Evolutionary conservation across 495 filamentous ascomycete genomes (phyloP).

Genomic region (Talaromyces trachyspermus): DNA sequence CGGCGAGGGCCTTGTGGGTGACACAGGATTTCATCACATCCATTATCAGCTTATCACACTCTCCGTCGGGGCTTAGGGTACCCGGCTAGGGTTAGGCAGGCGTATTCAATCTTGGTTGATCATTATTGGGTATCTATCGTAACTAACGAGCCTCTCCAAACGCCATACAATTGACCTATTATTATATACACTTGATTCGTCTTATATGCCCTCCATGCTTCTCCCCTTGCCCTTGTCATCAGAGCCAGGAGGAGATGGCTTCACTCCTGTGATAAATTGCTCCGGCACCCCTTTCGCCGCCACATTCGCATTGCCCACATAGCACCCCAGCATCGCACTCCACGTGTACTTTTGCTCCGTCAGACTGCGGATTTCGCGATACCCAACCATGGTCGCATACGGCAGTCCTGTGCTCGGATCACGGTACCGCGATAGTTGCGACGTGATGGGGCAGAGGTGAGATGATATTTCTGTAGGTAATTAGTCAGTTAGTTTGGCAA

Average conservation of each 20-base stretch:
- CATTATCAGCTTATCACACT: too few species aligned
- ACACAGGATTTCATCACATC: neutral
- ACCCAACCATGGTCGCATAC: constrained; percentile 68
- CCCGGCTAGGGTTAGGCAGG: neutral
- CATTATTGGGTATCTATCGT: too few species aligned
- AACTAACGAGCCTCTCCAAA: too few species aligned
- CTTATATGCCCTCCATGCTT: too few species aligned
- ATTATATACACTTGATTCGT: too few species aligned
- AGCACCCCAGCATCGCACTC: constrained; percentile 69
- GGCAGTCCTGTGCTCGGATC: constrained; percentile 72
- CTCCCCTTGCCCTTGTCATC: constrained; percentile 1
- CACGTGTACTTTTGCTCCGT: constrained; percentile 57
- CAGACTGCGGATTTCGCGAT: constrained; percentile 57
- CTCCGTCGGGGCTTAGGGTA: too few species aligned
- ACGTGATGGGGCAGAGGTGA: constrained; percentile 70
- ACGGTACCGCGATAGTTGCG: constrained; percentile 65
- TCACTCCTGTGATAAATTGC: constrained; percentile 44
- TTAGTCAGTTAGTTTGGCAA: constrained; percentile 14
- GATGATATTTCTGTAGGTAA: constrained; percentile 34
- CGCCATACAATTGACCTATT: too few species aligned
- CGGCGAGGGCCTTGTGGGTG: neutral
- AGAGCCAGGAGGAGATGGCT: constrained; percentile 1
- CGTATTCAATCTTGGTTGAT: neutral
- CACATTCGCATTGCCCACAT: constrained; percentile 54
- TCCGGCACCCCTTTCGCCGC: constrained; percentile 64